phyloP scores from a whole-genome alignment of 1,284 basidiomycete species.

The Xerocomus amazonicus region DNA sequence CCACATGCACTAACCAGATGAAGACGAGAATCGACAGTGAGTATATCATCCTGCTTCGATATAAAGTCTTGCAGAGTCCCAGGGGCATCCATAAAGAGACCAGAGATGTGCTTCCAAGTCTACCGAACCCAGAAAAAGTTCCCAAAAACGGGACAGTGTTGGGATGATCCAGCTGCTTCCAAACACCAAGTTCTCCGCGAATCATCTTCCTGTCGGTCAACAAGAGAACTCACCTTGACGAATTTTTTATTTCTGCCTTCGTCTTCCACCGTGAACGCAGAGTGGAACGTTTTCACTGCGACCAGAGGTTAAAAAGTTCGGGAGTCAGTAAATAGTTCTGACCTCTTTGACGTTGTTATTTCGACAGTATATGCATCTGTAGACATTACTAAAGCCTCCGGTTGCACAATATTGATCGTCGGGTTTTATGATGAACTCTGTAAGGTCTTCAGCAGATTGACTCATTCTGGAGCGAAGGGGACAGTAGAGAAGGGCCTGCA shows the following conservation, averaged over 20 bases:
- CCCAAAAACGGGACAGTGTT: not conserved
- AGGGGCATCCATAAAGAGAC: constrained; percentile 13
- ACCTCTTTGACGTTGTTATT: constrained; percentile 1
- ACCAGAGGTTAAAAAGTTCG: not conserved
- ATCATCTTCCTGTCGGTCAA: constrained; percentile 9
- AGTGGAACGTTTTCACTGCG: constrained; percentile 15
- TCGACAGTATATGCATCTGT: constrained; percentile 1
- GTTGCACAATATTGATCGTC: constrained; percentile 4
- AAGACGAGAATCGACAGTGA: constrained; percentile 1
- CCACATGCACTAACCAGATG: constrained; percentile 1
- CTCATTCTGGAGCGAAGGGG: not conserved
- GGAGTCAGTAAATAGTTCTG: not conserved
- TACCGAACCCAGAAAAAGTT: constrained; percentile 14
- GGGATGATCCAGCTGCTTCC: constrained; percentile 3
- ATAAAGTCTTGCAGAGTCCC: constrained; percentile 10
- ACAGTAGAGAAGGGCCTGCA: too few relatives aligned
- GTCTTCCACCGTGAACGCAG: constrained; percentile 4
- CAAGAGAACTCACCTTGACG: not conserved
- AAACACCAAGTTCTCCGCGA: constrained; percentile 12
- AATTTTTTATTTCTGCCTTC: not conserved
- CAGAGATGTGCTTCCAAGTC: constrained; percentile 2
- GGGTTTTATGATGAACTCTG: not conserved
- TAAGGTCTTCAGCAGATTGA: constrained; percentile 5
- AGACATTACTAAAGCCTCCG: constrained; percentile 8
- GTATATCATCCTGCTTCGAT: too few relatives aligned